Conservation (phyloP, 2,329 filamentous ascomycete genomes). For the Pyrenophora graminea region DNA sequence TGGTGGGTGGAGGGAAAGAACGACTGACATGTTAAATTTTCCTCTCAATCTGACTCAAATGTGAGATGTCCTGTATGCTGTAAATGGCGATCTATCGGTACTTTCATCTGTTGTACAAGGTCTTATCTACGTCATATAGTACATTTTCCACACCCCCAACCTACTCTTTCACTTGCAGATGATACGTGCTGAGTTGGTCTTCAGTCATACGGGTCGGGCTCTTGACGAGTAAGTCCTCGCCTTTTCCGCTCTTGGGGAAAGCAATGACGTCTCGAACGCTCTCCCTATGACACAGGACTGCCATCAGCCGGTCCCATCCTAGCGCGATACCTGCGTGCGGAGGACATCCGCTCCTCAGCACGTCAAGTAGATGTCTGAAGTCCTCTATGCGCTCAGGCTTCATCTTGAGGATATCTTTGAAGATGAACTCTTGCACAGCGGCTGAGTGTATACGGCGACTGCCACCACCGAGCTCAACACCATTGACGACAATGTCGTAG, state of each 20-base stretch:
- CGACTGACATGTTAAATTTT: too few species aligned
- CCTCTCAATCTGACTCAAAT: too few species aligned
- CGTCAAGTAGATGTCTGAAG: constrained; percentile 83
- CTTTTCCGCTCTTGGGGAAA: constrained; percentile 91
- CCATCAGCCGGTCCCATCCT: constrained; percentile 85
- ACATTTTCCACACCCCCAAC: neutral
- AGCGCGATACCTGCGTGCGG: constrained; percentile 93
- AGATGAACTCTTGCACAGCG: constrained; percentile 79
- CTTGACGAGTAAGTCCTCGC: constrained; percentile 81
- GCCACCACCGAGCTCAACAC: constrained; percentile 90
- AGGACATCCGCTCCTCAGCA: constrained; percentile 82
- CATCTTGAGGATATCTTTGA: constrained; percentile 84
- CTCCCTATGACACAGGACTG: constrained; percentile 74
- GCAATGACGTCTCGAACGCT: constrained; percentile 93
- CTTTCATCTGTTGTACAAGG: neutral
- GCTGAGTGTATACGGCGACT: constrained; percentile 89
- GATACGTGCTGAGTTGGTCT: constrained; percentile 63
- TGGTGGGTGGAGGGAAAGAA: too few species aligned
- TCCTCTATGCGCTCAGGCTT: constrained; percentile 70
- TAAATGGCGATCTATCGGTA: too few species aligned
- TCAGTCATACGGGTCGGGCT: constrained; percentile 72
- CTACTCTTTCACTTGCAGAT: constrained; percentile 46
- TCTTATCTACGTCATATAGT: neutral
- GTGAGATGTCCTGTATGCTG: too few species aligned
- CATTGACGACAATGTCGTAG: constrained; percentile 95